A percentile compares a stretch with the other conserved stretches of the same genome.
These are phyloP conservation scores for Oryza officinalis DNA, from an alignment of 176 grass and related monocot genomes.

Conservation along the genomic window DNA sequence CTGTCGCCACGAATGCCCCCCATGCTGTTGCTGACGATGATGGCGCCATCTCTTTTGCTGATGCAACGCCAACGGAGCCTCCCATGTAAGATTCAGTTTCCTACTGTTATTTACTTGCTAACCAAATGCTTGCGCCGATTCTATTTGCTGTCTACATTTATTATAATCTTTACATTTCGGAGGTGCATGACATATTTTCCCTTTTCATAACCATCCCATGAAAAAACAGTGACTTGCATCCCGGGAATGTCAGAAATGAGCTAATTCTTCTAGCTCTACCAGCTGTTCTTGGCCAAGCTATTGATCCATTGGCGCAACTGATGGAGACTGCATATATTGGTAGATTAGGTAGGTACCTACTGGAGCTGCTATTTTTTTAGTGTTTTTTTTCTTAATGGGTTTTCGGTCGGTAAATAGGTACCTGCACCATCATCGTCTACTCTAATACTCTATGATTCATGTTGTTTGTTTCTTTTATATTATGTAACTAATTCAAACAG, in stretches of 20 bases:
- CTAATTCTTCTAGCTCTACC: slow-evolving; percentile 82
- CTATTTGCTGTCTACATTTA: not conserved
- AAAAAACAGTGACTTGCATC: slow-evolving; percentile 30
- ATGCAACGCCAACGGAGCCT: slow-evolving; percentile 15
- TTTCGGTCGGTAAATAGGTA: not conserved
- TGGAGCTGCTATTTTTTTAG: not conserved
- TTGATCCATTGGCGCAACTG: slow-evolving; percentile 86
- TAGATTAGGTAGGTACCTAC: slow-evolving; percentile 70
- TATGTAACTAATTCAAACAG: not conserved
- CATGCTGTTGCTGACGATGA: not conserved
- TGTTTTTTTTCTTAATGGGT: not conserved
- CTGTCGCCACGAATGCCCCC: not conserved
- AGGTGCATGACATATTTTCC: not conserved
- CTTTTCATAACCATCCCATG: slow-evolving; percentile 38
- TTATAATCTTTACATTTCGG: slow-evolving; percentile 16
- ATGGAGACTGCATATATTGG: slow-evolving; percentile 97
- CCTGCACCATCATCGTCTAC: not conserved
- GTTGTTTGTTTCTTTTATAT: not conserved
- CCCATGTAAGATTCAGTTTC: slow-evolving; percentile 9
- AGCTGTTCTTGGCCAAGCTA: slow-evolving; percentile 83
- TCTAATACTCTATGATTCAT: not conserved
- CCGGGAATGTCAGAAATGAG: slow-evolving; percentile 55
- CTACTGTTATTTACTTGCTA: not conserved
- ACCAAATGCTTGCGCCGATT: not conserved
- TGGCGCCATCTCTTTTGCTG: slow-evolving; percentile 26